A percentile compares a stretch with the other conserved stretches of the same genome.
Evolutionary conservation across 1,284 basidiomycete species (phyloP).

Genomic region (Melampsora abietis-canadensis): DNA sequence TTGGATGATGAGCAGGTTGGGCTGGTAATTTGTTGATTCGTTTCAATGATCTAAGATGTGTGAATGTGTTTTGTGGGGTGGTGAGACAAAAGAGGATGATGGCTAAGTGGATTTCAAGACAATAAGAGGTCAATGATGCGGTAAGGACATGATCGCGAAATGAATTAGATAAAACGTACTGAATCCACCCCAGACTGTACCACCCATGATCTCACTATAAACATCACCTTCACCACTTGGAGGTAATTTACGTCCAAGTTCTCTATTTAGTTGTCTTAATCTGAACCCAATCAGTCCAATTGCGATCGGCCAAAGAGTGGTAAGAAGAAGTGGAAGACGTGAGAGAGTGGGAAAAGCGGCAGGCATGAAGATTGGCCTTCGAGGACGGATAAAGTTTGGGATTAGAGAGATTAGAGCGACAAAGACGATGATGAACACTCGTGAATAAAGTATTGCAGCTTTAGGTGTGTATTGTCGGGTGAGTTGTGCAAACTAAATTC

Average conservation of each 20-base stretch:
- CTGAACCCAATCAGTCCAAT: constrained; percentile 50
- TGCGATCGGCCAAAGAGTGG: constrained; percentile 49
- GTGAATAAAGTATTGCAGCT: constrained; percentile 39
- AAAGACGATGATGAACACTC: constrained; percentile 38
- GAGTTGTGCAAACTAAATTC: constrained; percentile 15
- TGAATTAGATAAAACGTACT: constrained; percentile 1
- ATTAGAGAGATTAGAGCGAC: constrained; percentile 27
- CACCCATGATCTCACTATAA: constrained; percentile 43
- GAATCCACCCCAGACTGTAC: constrained; percentile 41
- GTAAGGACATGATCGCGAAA: constrained; percentile 1
- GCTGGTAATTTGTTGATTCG: constrained; percentile 32
- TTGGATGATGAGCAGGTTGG: constrained; percentile 20
- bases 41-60: constrained; percentile 43
- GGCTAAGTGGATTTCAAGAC: not conserved
- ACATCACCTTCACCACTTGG: constrained; percentile 45
- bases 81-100: constrained; percentile 46
- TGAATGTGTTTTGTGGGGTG: constrained; percentile 46
- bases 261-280: constrained; percentile 47
- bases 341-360: constrained; percentile 45
- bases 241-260: constrained; percentile 44
- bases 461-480: constrained; percentile 42
- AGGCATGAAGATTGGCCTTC: constrained; percentile 32
- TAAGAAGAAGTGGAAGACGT: constrained; percentile 46
- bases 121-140: not conserved
- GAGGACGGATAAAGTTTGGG: constrained; percentile 33